Conservation (phyloP, 2,329 filamentous ascomycete species). For the Aureobasidium sp. region DNA sequence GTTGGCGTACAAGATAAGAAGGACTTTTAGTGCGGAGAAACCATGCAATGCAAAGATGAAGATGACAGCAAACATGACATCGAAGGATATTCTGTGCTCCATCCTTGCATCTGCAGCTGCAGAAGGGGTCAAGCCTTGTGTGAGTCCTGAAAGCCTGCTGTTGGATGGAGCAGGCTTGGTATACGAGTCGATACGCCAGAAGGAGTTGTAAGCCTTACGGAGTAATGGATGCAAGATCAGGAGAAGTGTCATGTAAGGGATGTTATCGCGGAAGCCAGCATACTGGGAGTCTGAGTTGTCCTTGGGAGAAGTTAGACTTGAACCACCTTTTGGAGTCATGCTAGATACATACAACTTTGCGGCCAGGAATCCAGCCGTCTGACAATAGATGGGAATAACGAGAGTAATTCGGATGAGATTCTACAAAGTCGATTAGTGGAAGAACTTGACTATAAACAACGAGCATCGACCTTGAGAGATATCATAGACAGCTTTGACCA, state of each 20-base stretch:
- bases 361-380: conserved; percentile 83
- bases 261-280: conserved; percentile 70
- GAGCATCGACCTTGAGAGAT: conserved; percentile 63
- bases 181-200: conserved; percentile 35
- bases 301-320: conserved; percentile 32
- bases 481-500: conserved; percentile 84
- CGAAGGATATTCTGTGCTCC: conserved; percentile 68
- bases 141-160: conserved; percentile 24
- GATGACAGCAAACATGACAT: conserved; percentile 69
- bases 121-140: conserved; percentile 34
- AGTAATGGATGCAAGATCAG: conserved; percentile 71
- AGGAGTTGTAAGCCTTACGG: conserved; percentile 60
- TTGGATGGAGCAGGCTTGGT: conserved; percentile 33
- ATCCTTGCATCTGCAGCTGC: conserved; percentile 45
- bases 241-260: conserved; percentile 70
- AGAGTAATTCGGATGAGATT: conserved; percentile 69
- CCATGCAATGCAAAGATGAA: conserved; percentile 78
- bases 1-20: conserved; percentile 72
- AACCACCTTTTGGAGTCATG: neutral
- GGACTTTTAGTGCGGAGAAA: conserved; percentile 72
- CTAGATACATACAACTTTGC: conserved; percentile 63
- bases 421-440: conserved; percentile 36
- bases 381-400: conserved; percentile 64
- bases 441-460: neutral
- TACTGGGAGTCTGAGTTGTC: conserved; percentile 91